Evolutionary conservation across 2,329 filamentous ascomycete species (phyloP), one percentile per base, ranked within the genome.

Genomic region (Aspergillus sp.): DNA sequence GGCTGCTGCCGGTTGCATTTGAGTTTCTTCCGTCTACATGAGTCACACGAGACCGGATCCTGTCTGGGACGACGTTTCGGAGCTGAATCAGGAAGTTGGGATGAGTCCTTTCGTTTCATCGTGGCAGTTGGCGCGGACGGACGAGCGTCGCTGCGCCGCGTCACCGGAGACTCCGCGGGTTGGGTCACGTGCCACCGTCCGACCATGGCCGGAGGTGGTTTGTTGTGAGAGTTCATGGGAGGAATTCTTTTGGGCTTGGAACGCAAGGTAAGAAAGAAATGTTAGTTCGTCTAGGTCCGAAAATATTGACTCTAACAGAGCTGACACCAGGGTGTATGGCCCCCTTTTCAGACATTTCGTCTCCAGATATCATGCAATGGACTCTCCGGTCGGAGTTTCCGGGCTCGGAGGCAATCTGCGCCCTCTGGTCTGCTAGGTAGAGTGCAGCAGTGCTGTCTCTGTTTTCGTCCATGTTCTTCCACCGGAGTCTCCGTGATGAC

Each of bases 1-100:
- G 83, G 83, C 14, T 77, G 71, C 50, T 77, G 77, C 3, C 82
- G 79, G 66, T 84, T 80, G 67, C 83, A 85, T 73, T 83, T 85
- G 42, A 85, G 80, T 76, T 84, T 77, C 63, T 75, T 75, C 61
- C 67, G 65, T 3, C 75, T 69, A 55, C 76, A 78, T 9, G 70
- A 75, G 12, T 73, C 71, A 52, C 76, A 78, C 0, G 76, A 78
- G 1, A 78, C 74, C 0, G 76, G 76, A 16, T 76, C 73, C 59
- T 77, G 75, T 47, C 74, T 54, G 9, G 63, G 62, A 24, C 59
- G 46, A 6, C 63, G 65, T 52, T 68, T 71, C n/a, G 55, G 58
- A 2, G 60, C 16, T 4, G 42, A 6, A 1, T 63, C 52, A 9
- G 26, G 2, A 2, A 24, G 11, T 4, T 59, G 53, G 2, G 55